A percentile compares a stretch with the other conserved stretches of the same genome.
Conservation (phyloP, 2,329 filamentous ascomycete species). For the Aspergillus spinulosporus region DNA sequence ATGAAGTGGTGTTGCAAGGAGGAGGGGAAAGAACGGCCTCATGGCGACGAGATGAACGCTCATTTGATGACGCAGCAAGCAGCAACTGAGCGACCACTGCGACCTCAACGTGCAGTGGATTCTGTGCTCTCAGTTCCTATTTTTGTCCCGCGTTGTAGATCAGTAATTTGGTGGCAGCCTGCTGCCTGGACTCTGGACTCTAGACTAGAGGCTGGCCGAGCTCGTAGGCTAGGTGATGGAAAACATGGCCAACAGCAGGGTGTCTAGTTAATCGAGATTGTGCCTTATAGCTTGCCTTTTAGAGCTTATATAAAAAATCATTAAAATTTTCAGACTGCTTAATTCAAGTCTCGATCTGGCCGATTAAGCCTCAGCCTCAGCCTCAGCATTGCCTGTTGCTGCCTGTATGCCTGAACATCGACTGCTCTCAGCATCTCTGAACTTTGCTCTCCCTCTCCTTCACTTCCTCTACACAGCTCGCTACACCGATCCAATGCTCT, state of each 20-base stretch:
- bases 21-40: conserved; percentile 15
- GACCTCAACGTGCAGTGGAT: conserved; percentile 8
- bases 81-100: background rate
- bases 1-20: background rate
- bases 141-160: conserved; percentile 17
- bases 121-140: conserved; percentile 15
- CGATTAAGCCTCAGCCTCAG: background rate
- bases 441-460: conserved; percentile 1
- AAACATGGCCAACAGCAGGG: too few relatives aligned
- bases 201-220: too few relatives aligned
- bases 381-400: background rate
- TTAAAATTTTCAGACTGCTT: too few relatives aligned
- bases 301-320: too few relatives aligned
- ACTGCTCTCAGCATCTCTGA: background rate
- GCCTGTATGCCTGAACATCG: conserved; percentile 9
- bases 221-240: too few relatives aligned
- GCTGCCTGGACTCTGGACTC: background rate
- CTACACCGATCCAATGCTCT: conserved; percentile 16
- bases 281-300: too few relatives aligned
- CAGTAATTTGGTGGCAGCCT: background rate
- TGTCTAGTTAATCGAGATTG: too few relatives aligned
- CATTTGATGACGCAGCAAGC: conserved; percentile 24
- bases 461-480: background rate
- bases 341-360: too few relatives aligned
- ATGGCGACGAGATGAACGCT: conserved; percentile 3